Base-by-base conservation (phyloP, 2,329 filamentous ascomycete genomes). In the Pestalotiopsis sp. region DNA sequence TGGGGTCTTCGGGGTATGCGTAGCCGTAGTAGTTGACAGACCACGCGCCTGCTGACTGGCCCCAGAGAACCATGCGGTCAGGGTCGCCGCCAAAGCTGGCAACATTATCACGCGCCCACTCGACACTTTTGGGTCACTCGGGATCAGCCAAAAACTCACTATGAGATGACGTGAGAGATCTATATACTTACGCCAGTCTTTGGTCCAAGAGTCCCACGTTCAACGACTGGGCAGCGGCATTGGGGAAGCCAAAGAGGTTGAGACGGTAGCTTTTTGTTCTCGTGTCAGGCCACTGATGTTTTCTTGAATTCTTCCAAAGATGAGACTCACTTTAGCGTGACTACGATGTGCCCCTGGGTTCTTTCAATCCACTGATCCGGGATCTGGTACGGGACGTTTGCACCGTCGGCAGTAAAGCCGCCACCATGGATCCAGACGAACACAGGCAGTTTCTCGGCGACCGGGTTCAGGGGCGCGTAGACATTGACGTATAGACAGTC, bases 121-220 rank as follows among this genome's bases (percentile, higher is more conserved):
- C 68, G 3, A 69, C 68, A 85, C 75, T 85, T 85, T 87, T 75
- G 86, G 82, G 0, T 17, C 20, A 87, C 75, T 0, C 2, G 7
- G 7, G 9, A 52, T 23, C n/a, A 52, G 45, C 45, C n/a, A 14
- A n/a, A 49, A 14, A 23, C 64, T 17, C 17, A 3, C 17, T 2
- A 14, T 45, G 41, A 17, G 4, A 45, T 17, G 41, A 5, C 5
- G 12, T 45, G 6, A 9, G 6, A 52, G 45, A 9, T 52, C 12
- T 59, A 27, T 23, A 11, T 59, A 27, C 27, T 36, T 6, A 27
- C 27, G 83, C 84, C 11, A 80, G 72, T 4, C 85, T 81, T 72
- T 87, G 84, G 73, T 89, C 86, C 3, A 82, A 77, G 2, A 87
- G 73, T 0, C 84, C 85, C 5, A 85, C 70, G 66, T 87, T 88